phyloP scores from a whole-genome alignment of 176 grass and related monocot genomes.

The Carex littledalei region DNA sequence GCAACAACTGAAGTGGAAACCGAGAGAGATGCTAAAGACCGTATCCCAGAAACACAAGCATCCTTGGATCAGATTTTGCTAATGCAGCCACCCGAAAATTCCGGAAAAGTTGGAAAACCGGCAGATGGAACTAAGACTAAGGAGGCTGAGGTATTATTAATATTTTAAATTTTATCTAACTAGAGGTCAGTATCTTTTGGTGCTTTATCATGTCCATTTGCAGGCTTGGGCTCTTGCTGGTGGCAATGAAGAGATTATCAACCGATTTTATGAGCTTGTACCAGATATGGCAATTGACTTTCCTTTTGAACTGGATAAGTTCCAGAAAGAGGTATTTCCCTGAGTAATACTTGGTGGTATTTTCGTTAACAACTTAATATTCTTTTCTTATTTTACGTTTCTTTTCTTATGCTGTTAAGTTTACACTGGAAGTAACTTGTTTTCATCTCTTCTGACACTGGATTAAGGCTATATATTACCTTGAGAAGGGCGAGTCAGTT shows the following conservation, averaged over 20 bases:
- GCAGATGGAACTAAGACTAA: conserved; percentile 27
- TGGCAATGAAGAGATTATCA: conserved; percentile 48
- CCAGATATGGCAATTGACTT: conserved; percentile 93
- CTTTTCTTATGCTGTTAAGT: conserved; percentile 5
- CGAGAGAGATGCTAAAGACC: conserved; percentile 9
- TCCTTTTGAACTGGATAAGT: conserved; percentile 93
- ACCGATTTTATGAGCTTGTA: conserved; percentile 70
- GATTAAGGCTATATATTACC: conserved; percentile 84
- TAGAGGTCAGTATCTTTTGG: conserved; percentile 1
- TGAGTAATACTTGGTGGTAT: neutral
- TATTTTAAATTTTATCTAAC: conserved; percentile 2
- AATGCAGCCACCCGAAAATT: conserved; percentile 27
- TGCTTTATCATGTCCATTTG: conserved; percentile 22
- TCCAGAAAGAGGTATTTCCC: conserved; percentile 79
- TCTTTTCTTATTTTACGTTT: neutral
- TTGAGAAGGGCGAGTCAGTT: conserved; percentile 92
- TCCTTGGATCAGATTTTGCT: conserved; percentile 53
- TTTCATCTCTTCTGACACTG: conserved; percentile 20
- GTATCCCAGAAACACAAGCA: conserved; percentile 43
- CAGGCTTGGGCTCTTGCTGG: conserved; percentile 74
- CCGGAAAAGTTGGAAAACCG: conserved; percentile 31
- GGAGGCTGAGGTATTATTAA: neutral
- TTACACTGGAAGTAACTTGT: neutral
- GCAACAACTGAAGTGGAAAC: conserved; percentile 24
- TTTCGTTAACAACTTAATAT: neutral